These are phyloP conservation scores for Lactuca saligna DNA, from an alignment of 129 eudicot genomes.

Conservation along the genomic window DNA sequence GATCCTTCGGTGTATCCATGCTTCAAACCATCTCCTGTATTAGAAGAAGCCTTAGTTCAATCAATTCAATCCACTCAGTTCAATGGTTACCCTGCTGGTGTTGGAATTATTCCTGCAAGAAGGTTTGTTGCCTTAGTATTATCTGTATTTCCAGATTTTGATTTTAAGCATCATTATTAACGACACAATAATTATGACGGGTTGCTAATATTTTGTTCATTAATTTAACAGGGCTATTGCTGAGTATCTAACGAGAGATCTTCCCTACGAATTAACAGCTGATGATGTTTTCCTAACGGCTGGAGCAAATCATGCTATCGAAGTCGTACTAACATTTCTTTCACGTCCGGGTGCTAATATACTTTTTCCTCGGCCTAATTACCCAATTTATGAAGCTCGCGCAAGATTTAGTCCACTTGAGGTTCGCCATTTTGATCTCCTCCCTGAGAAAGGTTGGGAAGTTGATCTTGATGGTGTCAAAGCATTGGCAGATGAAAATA, in stretches of 20 bases:
- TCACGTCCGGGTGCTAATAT: conserved; percentile 46
- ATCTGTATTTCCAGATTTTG: neutral
- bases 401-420: conserved; percentile 37
- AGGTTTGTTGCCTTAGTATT: conserved; percentile 24
- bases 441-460: conserved; percentile 55
- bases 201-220: neutral
- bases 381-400: conserved; percentile 43
- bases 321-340: conserved; percentile 40
- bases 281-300: conserved; percentile 44
- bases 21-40: conserved; percentile 33
- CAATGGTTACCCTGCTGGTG: conserved; percentile 41
- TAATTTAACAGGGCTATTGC: conserved; percentile 46
- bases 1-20: conserved; percentile 49
- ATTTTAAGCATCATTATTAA: neutral
- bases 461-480: conserved; percentile 43
- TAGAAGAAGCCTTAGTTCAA: conserved; percentile 37
- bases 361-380: conserved; percentile 44
- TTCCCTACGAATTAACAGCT: conserved; percentile 39
- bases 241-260: conserved; percentile 42
- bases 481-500: conserved; percentile 44
- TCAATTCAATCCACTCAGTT: conserved; percentile 42
- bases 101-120: conserved; percentile 41
- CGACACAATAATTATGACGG: neutral
- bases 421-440: conserved; percentile 45
- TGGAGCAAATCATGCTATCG: conserved; percentile 50